These are phyloP conservation scores for Microthlaspi erraticum DNA, from an alignment of 345 rosid genomes.

Conservation along the genomic window DNA sequence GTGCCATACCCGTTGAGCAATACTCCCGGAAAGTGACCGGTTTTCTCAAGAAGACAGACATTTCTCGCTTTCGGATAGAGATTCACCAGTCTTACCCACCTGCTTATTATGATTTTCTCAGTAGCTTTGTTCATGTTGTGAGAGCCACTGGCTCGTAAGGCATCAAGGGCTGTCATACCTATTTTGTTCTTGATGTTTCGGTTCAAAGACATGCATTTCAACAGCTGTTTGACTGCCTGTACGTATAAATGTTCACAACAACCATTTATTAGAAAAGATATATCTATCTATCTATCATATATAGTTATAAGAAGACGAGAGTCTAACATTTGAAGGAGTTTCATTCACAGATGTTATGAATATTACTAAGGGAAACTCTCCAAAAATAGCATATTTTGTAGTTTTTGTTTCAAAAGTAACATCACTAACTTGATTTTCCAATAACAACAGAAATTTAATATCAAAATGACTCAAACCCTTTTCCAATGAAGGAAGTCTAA, in stretches of 20 bases:
- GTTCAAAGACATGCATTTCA: slow-evolving; percentile 19
- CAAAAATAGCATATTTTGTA: too few species aligned
- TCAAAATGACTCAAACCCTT: too few species aligned
- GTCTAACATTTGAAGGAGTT: too few species aligned
- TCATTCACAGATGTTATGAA: too few species aligned
- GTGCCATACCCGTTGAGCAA: background rate
- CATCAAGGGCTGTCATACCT: slow-evolving; percentile 29
- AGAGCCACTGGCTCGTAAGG: background rate
- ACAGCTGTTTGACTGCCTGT: slow-evolving; percentile 33
- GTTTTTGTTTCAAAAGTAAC: too few species aligned
- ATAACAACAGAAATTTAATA: too few species aligned
- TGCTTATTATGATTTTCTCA: background rate
- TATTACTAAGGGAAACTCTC: too few species aligned
- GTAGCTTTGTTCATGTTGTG: background rate
- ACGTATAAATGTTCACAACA: background rate
- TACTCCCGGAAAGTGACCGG: background rate
- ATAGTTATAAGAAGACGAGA: too few species aligned
- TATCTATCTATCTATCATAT: too few species aligned
- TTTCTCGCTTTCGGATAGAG: background rate
- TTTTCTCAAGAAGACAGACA: background rate
- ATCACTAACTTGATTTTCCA: too few species aligned
- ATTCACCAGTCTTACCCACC: background rate
- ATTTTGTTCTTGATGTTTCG: slow-evolving; percentile 23
- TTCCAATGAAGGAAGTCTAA: too few species aligned
- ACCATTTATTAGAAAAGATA: background rate